Conservation (phyloP, 1,139 yeast genomes). For the Geotrichum macrosporum region DNA sequence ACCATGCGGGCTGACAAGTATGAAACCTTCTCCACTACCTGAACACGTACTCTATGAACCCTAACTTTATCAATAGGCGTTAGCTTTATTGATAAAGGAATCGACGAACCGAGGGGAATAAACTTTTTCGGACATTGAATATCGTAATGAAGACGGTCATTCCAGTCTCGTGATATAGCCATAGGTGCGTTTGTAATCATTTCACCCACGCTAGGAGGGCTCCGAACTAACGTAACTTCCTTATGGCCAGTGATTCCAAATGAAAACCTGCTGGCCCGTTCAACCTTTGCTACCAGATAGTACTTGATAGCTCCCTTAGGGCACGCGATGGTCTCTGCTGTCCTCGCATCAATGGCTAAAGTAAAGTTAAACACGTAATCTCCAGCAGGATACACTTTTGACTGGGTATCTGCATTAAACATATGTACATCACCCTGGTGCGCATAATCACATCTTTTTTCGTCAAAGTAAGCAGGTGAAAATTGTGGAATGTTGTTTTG, state of each 20-base stretch:
- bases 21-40: conserved; percentile 66
- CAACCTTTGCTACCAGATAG: conserved; percentile 34
- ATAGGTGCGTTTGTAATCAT: conserved; percentile 74
- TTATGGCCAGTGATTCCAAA: conserved; percentile 34
- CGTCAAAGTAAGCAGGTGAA: conserved; percentile 13
- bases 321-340: conserved; percentile 66
- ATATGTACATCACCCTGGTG: neutral
- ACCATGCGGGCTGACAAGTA: conserved; percentile 46
- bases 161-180: conserved; percentile 80
- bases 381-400: conserved; percentile 51
- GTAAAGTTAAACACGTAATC: conserved; percentile 77
- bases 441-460: neutral
- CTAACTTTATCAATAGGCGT: conserved; percentile 65
- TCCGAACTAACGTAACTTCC: conserved; percentile 51
- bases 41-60: conserved; percentile 67
- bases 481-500: conserved; percentile 13
- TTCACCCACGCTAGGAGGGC: conserved; percentile 72
- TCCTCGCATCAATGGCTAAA: conserved; percentile 59
- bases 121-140: conserved; percentile 73
- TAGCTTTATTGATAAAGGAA: conserved; percentile 60
- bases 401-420: neutral
- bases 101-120: conserved; percentile 63
- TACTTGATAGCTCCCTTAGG: conserved; percentile 42
- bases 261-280: conserved; percentile 36
- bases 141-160: conserved; percentile 71